These are phyloP conservation scores for Fusarium haematococcum DNA, from an alignment of 2,329 filamentous ascomycete species.

Conservation along the genomic window DNA sequence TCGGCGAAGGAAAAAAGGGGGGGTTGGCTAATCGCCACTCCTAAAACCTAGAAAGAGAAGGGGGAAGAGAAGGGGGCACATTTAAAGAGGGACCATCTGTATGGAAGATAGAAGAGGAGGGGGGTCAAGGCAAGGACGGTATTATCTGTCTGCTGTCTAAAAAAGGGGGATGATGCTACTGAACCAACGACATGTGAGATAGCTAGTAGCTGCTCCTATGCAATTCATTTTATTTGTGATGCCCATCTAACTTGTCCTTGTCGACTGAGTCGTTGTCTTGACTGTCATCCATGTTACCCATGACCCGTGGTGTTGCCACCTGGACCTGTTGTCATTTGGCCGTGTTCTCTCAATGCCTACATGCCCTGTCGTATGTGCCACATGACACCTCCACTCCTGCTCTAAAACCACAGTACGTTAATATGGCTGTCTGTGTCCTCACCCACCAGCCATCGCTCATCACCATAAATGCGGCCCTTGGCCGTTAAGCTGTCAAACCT, in stretches of 20 bases:
- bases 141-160: constrained; percentile 20
- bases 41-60: constrained; percentile 18
- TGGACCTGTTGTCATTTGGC: no score
- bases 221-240: constrained; percentile 37
- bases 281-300: background rate
- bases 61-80: constrained; percentile 6
- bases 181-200: constrained; percentile 30
- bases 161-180: constrained; percentile 17
- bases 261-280: background rate
- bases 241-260: background rate
- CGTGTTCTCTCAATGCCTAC: background rate
- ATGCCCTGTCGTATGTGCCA: background rate
- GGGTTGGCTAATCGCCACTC: constrained; percentile 21
- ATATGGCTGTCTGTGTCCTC: constrained; percentile 64
- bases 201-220: constrained; percentile 26
- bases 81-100: constrained; percentile 14
- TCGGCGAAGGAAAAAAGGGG: constrained; percentile 14
- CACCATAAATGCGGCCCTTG: constrained; percentile 67
- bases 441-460: constrained; percentile 72
- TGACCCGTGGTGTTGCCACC: no score
- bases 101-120: constrained; percentile 31
- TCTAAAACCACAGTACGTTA: constrained; percentile 63
- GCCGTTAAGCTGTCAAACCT: constrained; percentile 62
- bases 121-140: constrained; percentile 8
- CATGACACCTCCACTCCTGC: background rate